These are phyloP conservation scores for Backusella liffmaniae DNA, from an alignment of 192 early-diverging fungal genomes.

Conservation along the genomic window DNA sequence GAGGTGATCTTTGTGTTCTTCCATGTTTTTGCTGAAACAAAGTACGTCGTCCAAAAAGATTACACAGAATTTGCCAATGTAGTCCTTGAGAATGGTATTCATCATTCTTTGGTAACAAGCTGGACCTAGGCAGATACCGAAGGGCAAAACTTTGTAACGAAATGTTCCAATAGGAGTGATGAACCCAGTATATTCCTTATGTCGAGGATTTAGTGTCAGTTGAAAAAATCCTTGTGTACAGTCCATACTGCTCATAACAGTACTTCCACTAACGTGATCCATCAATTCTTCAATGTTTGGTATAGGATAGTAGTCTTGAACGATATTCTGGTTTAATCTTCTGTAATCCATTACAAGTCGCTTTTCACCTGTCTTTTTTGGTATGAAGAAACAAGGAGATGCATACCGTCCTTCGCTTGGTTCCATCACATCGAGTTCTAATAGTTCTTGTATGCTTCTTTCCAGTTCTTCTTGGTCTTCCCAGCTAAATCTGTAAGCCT, in stretches of 20 bases:
- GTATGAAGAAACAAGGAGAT: neutral
- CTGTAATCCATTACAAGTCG: neutral
- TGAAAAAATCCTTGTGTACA: neutral
- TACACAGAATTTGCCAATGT: neutral
- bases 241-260: neutral
- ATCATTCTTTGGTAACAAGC: neutral
- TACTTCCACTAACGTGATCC: neutral
- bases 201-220: neutral
- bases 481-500: neutral
- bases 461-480: neutral
- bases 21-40: neutral
- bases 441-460: neutral
- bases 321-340: neutral
- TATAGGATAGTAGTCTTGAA: neutral
- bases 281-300: neutral
- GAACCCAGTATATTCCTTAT: neutral
- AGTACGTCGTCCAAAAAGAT: neutral
- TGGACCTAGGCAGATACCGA: neutral
- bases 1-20: constrained; percentile 7
- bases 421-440: neutral
- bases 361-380: neutral
- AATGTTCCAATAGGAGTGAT: neutral
- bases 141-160: neutral
- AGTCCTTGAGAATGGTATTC: neutral
- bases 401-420: neutral